Evolutionary conservation across 805 yeast species (phyloP), one percentile per base, ranked within the genome.

Genomic region (Yamadazyma sp.): DNA sequence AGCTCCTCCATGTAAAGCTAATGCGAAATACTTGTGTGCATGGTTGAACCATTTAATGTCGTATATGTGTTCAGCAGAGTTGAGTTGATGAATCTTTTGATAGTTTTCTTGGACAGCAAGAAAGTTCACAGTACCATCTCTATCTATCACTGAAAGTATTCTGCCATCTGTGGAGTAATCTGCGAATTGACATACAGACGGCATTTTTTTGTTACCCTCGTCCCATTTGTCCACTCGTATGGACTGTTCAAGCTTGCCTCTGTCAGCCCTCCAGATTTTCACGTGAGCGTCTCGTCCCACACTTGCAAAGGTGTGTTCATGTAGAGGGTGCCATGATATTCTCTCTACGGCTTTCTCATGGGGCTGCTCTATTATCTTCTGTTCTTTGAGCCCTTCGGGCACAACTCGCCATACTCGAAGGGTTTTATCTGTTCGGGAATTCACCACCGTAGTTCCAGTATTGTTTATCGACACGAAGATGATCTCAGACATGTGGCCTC

Each of bases 1-100:
- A 15, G 58, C 46, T 2, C 88, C 88, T 43, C 64, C 63, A 8
- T 66, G 68, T 7, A 73, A 53, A 1, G 80, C 83, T 36, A 56
- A 47, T 16, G 56, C 43, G 30, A 68, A 52, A 37, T 43, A 55
- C 19, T 31, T 37, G 42, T 63, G 66, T 8, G 71, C 55, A 19
- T 64, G 63, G 29, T 79, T 44, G 42, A 72, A 64, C 80, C 80
- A 75, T 31, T 54, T 53, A 16, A 73, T 34, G 41, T 64, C 76
- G 45, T 66, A 63, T 6, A 73, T 53, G 28, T 60, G 53, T 13
- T 57, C 64, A 1, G 45, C 42, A 3, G 55, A 38, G 31, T 44
- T 13, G 25, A 57, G 7, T 36, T 55, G 55, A 30, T 52, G 49
- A 2, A 67, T 37, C 19, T 44, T 47, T 24, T 57, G 44, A 42